These are phyloP conservation scores for Metschnikowia shivogae DNA, from an alignment of 805 yeast genomes.

Conservation along the genomic window DNA sequence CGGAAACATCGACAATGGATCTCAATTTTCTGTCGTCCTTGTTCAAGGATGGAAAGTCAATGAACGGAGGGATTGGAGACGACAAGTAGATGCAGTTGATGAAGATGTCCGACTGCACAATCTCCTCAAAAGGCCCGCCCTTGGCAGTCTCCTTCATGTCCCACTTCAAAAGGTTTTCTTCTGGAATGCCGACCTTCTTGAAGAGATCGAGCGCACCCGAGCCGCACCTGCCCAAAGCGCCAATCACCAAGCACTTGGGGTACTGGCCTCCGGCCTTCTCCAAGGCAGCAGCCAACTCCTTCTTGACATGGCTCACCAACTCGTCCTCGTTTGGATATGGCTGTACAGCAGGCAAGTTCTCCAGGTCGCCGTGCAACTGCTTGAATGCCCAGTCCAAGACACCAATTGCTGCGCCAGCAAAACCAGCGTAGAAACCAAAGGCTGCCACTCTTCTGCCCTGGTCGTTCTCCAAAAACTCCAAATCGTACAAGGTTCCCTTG, in stretches of 20 bases:
- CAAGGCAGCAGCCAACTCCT: constrained; percentile 52
- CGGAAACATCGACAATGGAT: constrained; percentile 95
- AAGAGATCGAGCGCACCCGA: constrained; percentile 90
- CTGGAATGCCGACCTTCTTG: constrained; percentile 83
- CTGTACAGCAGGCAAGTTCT: constrained; percentile 71
- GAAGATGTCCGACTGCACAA: constrained; percentile 81
- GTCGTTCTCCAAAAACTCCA: constrained; percentile 91
- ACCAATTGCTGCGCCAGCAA: constrained; percentile 98
- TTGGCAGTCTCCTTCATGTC: constrained; percentile 94
- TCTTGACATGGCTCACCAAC: constrained; percentile 67
- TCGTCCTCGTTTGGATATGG: constrained; percentile 80
- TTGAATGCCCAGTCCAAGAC: constrained; percentile 92
- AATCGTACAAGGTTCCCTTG: constrained; percentile 83
- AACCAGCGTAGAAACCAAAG: constrained; percentile 99
- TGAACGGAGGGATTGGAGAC: constrained; percentile 89
- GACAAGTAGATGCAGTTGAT: constrained; percentile 95
- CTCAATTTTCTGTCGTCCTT: constrained; percentile 67
- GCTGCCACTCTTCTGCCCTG: constrained; percentile 99
- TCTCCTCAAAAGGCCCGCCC: constrained; percentile 97
- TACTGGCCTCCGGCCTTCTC: constrained; percentile 55
- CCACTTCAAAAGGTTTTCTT: constrained; percentile 81
- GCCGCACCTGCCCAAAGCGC: constrained; percentile 98
- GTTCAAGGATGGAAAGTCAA: constrained; percentile 66
- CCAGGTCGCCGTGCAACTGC: constrained; percentile 61
- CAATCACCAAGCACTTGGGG: constrained; percentile 86